A percentile compares a stretch with the other conserved stretches of the same genome.
phyloP scores from a whole-genome alignment of 768 basidiomycete species.

The Hygrophorus russula region DNA sequence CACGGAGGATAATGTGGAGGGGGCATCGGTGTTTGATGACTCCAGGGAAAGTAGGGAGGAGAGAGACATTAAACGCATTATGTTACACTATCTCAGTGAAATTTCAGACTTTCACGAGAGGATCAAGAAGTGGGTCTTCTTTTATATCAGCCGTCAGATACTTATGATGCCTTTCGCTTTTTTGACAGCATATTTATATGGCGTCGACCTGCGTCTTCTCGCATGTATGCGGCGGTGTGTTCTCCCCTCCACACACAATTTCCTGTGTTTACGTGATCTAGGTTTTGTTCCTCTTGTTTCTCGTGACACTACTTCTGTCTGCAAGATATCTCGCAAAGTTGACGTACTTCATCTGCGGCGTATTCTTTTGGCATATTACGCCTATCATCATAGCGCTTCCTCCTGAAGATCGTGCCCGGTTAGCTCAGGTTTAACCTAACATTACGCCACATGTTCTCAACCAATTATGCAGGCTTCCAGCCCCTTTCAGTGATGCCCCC shows the following conservation, averaged over 20 bases:
- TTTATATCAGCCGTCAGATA: neutral
- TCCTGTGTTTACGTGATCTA: conserved; percentile 14
- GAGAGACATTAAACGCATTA: conserved; percentile 29
- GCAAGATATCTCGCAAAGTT: conserved; percentile 38
- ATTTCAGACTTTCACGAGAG: conserved; percentile 55
- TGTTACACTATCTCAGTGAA: conserved; percentile 30
- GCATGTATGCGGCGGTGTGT: conserved; percentile 36
- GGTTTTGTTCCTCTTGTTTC: conserved; percentile 26
- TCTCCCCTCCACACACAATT: neutral
- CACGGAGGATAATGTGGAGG: conserved; percentile 7
- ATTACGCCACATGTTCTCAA: neutral
- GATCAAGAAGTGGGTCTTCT: conserved; percentile 40
- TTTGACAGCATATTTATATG: conserved; percentile 50
- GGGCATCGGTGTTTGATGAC: conserved; percentile 20
- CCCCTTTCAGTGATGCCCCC: conserved; percentile 39
- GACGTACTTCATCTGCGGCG: conserved; percentile 32
- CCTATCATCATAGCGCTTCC: conserved; percentile 46
- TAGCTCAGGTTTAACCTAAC: conserved; percentile 7
- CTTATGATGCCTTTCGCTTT: conserved; percentile 1
- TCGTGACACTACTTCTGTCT: conserved; percentile 34
- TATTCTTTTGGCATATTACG: conserved; percentile 51
- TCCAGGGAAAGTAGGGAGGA: conserved; percentile 22
- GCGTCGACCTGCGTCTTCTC: conserved; percentile 43
- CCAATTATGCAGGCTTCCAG: conserved; percentile 28
- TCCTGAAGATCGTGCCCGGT: conserved; percentile 35